Evolutionary conservation across 1,284 basidiomycete genomes (phyloP).

Genomic region (Sporisorium exsertum): DNA sequence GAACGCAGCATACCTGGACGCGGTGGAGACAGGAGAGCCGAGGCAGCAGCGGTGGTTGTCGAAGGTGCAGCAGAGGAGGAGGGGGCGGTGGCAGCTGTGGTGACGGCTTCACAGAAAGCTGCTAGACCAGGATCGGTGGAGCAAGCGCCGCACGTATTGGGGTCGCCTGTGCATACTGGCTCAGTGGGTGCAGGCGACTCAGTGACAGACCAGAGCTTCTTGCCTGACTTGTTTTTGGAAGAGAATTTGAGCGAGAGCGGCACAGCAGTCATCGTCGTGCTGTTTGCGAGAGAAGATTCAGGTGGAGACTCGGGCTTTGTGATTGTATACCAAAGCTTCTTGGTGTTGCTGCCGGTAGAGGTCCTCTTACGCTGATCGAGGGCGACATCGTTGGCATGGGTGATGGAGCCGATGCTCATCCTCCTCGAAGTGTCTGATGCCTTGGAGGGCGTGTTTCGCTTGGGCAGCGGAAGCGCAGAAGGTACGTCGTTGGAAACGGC

Average conservation of each 20-base stretch:
- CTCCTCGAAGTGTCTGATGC: slow-evolving; percentile 23
- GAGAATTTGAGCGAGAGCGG: slow-evolving; percentile 21
- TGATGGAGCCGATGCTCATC: slow-evolving; percentile 50
- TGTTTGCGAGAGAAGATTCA: not conserved
- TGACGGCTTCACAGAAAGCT: slow-evolving; percentile 55
- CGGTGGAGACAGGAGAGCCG: not conserved
- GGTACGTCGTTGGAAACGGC: slow-evolving; percentile 27
- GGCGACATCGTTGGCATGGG: slow-evolving; percentile 29
- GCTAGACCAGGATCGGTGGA: slow-evolving; percentile 53
- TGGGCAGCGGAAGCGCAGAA: slow-evolving; percentile 35
- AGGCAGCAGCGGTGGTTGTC: not conserved
- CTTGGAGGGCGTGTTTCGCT: slow-evolving; percentile 11
- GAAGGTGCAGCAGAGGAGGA: slow-evolving; percentile 1
- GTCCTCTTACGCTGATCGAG: slow-evolving; percentile 26
- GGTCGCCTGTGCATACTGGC: slow-evolving; percentile 53
- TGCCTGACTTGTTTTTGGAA: slow-evolving; percentile 7
- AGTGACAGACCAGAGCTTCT: slow-evolving; percentile 37
- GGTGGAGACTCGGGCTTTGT: slow-evolving; percentile 21
- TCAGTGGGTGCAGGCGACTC: slow-evolving; percentile 21
- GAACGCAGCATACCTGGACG: slow-evolving; percentile 24
- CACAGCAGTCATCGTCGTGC: slow-evolving; percentile 14
- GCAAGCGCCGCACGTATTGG: slow-evolving; percentile 53
- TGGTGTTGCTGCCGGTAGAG: not conserved
- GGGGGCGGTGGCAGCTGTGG: slow-evolving; percentile 22
- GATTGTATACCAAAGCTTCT: slow-evolving; percentile 53